Conservation (phyloP, 805 yeast species). For the Wickerhamiella brachini region DNA sequence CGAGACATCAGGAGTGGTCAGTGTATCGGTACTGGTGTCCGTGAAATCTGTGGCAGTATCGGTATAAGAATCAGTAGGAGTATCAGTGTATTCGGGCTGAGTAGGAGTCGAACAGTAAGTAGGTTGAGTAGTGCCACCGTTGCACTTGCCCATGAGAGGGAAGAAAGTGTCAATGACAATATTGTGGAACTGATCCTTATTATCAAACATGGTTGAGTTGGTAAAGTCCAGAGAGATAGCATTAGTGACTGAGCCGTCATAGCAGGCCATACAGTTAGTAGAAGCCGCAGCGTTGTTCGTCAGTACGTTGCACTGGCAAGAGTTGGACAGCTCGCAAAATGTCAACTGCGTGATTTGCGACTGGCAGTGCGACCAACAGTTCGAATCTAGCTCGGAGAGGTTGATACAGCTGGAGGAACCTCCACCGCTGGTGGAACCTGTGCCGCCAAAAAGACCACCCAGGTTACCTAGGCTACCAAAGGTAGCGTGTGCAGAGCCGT, state of each 20-base stretch:
- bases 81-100: not conserved
- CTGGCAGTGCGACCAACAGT: conserved; percentile 3
- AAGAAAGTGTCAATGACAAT: conserved; percentile 13
- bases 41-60: not conserved
- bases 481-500: not conserved
- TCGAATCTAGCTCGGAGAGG: not conserved
- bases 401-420: not conserved
- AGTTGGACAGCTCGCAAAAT: not conserved
- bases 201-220: conserved; percentile 8
- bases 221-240: conserved; percentile 9
- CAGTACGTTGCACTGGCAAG: not conserved
- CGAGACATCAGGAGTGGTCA: conserved; percentile 2
- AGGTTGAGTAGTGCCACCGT: not conserved
- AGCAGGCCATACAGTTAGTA: conserved; percentile 3
- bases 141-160: not conserved
- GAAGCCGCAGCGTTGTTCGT: not conserved
- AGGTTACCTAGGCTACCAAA: not conserved
- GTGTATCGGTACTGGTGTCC: not conserved
- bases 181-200: conserved; percentile 9
- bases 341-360: conserved; percentile 1
- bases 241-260: not conserved
- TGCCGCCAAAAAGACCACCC: not conserved
- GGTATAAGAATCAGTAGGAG: not conserved
- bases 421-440: not conserved
- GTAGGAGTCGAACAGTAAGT: not conserved